Percentiles rank a stretch among this genome's conserved stretches.
These are phyloP conservation scores for Venturia nashicola DNA, from an alignment of 2,329 filamentous ascomycete species.

Conservation along the genomic window DNA sequence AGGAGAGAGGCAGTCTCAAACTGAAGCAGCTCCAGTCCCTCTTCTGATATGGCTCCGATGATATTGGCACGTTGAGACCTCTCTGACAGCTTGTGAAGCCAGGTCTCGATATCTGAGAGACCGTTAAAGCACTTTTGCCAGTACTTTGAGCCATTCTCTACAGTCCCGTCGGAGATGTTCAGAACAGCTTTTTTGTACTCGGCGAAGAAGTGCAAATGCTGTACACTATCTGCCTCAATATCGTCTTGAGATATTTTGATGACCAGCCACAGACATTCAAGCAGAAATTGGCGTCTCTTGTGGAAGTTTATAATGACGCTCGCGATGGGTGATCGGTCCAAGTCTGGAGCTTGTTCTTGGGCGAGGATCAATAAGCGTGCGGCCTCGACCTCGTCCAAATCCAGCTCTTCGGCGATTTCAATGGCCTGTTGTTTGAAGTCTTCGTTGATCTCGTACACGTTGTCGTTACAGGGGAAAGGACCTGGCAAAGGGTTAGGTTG, in stretches of 20 bases:
- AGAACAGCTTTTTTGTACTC: conserved; percentile 1
- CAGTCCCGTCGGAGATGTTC: conserved; percentile 29
- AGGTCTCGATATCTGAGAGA: conserved; percentile 65
- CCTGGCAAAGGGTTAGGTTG: neutral
- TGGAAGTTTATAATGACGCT: conserved; percentile 81
- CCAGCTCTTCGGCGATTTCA: conserved; percentile 73
- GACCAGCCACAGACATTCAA: conserved; percentile 74
- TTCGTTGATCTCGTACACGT: conserved; percentile 70
- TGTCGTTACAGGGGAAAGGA: conserved; percentile 33
- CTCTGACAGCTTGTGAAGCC: conserved; percentile 65
- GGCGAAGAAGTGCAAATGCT: neutral
- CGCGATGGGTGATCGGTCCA: conserved; percentile 63
- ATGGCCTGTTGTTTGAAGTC: conserved; percentile 76
- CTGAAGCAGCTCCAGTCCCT: conserved; percentile 65
- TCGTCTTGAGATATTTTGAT: conserved; percentile 55
- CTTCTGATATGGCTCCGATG: conserved; percentile 50
- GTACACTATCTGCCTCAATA: conserved; percentile 24
- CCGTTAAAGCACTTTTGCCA: conserved; percentile 62
- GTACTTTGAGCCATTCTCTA: conserved; percentile 47
- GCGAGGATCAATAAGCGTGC: conserved; percentile 65
- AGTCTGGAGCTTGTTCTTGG: conserved; percentile 52
- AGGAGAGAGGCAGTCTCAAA: conserved; percentile 70
- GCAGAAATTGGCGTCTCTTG: conserved; percentile 66
- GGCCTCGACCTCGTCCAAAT: conserved; percentile 81
- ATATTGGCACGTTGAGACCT: conserved; percentile 64